A percentile compares a stretch with the other conserved stretches of the same genome.
These are phyloP conservation scores for Heracleum sosnowskyi DNA, from an alignment of 129 eudicot species.

Conservation along the genomic window DNA sequence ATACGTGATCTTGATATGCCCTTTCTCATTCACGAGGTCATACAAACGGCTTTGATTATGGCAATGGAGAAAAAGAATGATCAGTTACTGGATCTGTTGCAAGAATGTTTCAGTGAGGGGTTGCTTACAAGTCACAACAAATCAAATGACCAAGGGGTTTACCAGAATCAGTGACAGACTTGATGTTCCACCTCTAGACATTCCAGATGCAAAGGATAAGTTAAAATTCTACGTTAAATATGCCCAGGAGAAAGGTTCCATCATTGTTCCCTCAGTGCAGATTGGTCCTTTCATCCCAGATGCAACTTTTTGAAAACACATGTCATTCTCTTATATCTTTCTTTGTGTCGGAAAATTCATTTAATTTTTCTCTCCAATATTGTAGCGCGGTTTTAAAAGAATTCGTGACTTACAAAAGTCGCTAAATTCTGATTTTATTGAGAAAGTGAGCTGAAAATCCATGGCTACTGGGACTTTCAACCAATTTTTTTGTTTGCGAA, in stretches of 20 bases:
- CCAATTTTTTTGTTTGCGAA: too few relatives aligned
- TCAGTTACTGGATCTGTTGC: conserved; percentile 66
- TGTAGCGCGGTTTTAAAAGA: too few relatives aligned
- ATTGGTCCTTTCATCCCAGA: background rate
- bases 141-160: conserved; percentile 85
- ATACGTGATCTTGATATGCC: conserved; percentile 87
- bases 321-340: background rate
- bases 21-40: conserved; percentile 85
- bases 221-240: conserved; percentile 41
- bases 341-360: too few relatives aligned
- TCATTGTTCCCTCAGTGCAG: conserved; percentile 18
- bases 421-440: too few relatives aligned
- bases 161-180: conserved; percentile 61
- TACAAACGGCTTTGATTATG: conserved; percentile 79
- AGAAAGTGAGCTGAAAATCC: too few relatives aligned
- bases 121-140: conserved; percentile 46
- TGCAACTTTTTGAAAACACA: background rate
- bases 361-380: too few relatives aligned
- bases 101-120: conserved; percentile 82
- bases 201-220: conserved; percentile 61
- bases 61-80: conserved; percentile 97
- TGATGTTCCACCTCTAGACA: conserved; percentile 81
- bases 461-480: too few relatives aligned
- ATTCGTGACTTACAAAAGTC: too few relatives aligned
- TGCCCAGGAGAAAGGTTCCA: conserved; percentile 48